Evolutionary conservation across 2,329 filamentous ascomycete genomes (phyloP).

Genomic region (Ceratocystis colombiana): DNA sequence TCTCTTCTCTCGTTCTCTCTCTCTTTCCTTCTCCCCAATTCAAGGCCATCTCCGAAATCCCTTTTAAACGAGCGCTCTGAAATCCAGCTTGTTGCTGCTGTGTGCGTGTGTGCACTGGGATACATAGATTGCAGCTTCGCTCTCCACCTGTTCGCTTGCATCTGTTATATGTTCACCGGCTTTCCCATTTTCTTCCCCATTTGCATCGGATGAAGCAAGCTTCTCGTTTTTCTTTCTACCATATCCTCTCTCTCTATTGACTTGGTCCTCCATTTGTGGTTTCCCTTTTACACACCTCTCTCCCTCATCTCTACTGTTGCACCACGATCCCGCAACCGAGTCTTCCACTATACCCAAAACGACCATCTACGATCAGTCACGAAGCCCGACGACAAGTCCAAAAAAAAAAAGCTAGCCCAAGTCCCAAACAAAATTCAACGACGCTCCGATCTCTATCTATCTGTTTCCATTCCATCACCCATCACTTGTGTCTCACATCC

Average conservation of each 20-base stretch:
- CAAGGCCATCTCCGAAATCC: background rate
- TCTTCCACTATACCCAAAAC: slow-evolving; percentile 1
- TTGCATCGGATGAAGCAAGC: too few species aligned
- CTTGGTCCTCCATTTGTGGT: too few species aligned
- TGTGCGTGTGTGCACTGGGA: background rate
- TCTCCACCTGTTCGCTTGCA: too few species aligned
- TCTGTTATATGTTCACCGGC: too few species aligned
- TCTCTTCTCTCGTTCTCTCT: background rate
- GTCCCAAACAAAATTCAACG: background rate
- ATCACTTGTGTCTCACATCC: background rate
- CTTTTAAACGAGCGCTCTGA: background rate
- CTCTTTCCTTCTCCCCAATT: background rate
- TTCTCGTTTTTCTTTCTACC: too few species aligned
- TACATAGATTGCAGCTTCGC: too few species aligned
- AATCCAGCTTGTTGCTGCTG: background rate
- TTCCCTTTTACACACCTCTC: too few species aligned
- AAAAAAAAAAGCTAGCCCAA: too few species aligned
- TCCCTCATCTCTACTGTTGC: background rate
- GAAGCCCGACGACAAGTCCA: background rate
- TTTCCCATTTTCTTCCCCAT: too few species aligned
- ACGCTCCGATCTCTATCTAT: background rate
- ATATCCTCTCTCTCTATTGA: too few species aligned
- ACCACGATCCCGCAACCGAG: background rate
- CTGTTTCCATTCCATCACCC: background rate
- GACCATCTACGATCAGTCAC: background rate